Percentiles rank a stretch among this genome's conserved stretches.
phyloP scores from a whole-genome alignment of 2,329 filamentous ascomycete species.

The Aspergillus ibericus region DNA sequence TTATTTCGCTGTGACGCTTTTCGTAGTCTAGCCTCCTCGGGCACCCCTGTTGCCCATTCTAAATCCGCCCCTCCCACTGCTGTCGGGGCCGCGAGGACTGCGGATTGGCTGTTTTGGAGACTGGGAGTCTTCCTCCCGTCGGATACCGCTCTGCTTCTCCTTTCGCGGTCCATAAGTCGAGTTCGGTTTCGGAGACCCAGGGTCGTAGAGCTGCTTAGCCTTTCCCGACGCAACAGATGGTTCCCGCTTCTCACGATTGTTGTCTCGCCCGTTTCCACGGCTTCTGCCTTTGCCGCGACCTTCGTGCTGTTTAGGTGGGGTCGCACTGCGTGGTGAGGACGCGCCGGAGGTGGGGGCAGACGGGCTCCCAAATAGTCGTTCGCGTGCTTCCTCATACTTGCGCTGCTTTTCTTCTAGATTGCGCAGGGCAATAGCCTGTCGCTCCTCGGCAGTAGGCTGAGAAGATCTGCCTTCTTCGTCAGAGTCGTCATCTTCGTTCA shows the following conservation, averaged over 20 bases:
- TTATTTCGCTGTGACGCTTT: neutral
- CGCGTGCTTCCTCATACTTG: conserved; percentile 83
- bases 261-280: conserved; percentile 50
- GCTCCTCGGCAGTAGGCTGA: conserved; percentile 71
- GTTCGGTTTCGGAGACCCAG: conserved; percentile 67
- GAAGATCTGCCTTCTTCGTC: conserved; percentile 63
- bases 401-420: conserved; percentile 88
- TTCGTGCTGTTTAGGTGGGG: conserved; percentile 53
- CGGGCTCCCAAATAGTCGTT: conserved; percentile 76
- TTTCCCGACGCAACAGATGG: conserved; percentile 38
- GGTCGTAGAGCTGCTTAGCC: conserved; percentile 71
- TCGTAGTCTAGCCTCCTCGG: conserved; percentile 33
- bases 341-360: conserved; percentile 51
- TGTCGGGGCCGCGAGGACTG: conserved; percentile 74
- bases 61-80: conserved; percentile 73
- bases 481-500: conserved; percentile 59
- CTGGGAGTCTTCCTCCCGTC: conserved; percentile 36
- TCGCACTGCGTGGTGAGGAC: conserved; percentile 63
- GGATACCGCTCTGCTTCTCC: conserved; percentile 40
- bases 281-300: conserved; percentile 48
- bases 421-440: conserved; percentile 71
- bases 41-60: conserved; percentile 69
- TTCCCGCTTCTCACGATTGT: conserved; percentile 43
- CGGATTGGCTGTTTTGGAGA: conserved; percentile 63
- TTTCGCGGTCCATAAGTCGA: conserved; percentile 49